Conservation (phyloP, 768 basidiomycete species). For the Tricholoma matsutake region DNA sequence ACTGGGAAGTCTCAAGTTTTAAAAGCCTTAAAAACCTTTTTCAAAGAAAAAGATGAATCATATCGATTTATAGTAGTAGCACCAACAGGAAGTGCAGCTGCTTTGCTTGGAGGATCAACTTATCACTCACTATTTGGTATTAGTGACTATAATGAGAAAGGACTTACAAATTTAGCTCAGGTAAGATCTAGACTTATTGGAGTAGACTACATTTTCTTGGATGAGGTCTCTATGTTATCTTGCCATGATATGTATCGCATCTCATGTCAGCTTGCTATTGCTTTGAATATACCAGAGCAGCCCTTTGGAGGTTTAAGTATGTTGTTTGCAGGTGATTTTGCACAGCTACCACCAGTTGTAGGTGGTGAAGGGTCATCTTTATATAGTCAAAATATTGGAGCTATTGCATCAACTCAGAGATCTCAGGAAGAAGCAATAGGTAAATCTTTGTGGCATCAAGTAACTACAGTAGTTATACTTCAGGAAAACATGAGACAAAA, state of each 20-base stretch:
- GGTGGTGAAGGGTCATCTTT: not conserved
- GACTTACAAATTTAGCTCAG: not conserved
- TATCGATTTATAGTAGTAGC: too few species aligned
- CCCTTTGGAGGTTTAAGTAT: slow-evolving; percentile 34
- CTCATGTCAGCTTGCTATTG: slow-evolving; percentile 1
- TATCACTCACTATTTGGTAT: too few species aligned
- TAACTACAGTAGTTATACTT: too few species aligned
- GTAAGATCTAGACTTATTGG: slow-evolving; percentile 1
- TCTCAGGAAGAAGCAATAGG: slow-evolving; percentile 10
- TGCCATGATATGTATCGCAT: slow-evolving; percentile 25
- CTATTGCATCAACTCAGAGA: not conserved
- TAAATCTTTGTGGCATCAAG: slow-evolving; percentile 13
- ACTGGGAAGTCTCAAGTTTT: too few species aligned
- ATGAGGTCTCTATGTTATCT: slow-evolving; percentile 26
- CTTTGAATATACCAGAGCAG: slow-evolving; percentile 10
- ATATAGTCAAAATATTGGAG: too few species aligned
- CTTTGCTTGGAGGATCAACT: too few species aligned
- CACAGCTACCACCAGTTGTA: not conserved
- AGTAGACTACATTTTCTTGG: slow-evolving; percentile 36
- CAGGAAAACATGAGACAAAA: too few species aligned
- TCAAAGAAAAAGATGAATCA: too few species aligned
- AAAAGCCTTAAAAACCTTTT: too few species aligned
- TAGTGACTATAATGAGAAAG: too few species aligned
- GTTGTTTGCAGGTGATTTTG: slow-evolving; percentile 2
- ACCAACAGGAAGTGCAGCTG: too few species aligned